A percentile compares a stretch with the other conserved stretches of the same genome.
These are phyloP conservation scores for Skeletonema grethae DNA, from an alignment of 108 stramenopile species.

Conservation along the genomic window DNA sequence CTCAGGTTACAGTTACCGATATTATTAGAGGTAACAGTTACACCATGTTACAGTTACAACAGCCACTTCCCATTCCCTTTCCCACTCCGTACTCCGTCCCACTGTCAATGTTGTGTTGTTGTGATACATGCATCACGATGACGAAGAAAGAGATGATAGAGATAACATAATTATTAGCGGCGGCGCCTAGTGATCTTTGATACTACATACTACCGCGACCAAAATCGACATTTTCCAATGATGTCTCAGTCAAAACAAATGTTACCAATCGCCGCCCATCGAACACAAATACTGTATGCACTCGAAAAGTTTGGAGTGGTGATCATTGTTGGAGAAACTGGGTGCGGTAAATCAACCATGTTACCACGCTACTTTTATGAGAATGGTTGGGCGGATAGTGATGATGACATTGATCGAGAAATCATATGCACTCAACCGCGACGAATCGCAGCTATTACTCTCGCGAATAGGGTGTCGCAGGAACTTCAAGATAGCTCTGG, in stretches of 20 bases:
- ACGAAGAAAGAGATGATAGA: no score
- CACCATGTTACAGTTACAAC: no score
- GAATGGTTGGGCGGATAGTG: conserved; percentile 77
- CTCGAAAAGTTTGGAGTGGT: conserved; percentile 78
- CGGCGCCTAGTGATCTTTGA: no score
- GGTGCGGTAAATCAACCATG: conserved; percentile 95
- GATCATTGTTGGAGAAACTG: conserved; percentile 95
- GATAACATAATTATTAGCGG: no score
- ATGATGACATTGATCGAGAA: conserved; percentile 41
- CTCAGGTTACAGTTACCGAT: no score
- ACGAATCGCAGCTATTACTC: conserved; percentile 86
- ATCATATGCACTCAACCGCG: conserved; percentile 93
- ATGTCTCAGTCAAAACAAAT: conserved; percentile 4
- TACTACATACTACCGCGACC: no score
- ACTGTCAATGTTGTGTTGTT: no score
- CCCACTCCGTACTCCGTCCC: no score
- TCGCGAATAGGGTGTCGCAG: conserved; percentile 80
- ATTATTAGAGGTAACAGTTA: no score
- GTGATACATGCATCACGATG: no score
- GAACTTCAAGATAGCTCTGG: conserved; percentile 59
- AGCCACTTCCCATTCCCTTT: no score
- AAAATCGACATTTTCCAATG: background rate
- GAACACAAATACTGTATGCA: conserved; percentile 73
- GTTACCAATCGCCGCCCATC: conserved; percentile 84
- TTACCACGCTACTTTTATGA: conserved; percentile 92